These are phyloP conservation scores for Ophiocordyceps polyrhachis-furcata DNA, from an alignment of 2,329 filamentous ascomycete genomes.

Conservation along the genomic window DNA sequence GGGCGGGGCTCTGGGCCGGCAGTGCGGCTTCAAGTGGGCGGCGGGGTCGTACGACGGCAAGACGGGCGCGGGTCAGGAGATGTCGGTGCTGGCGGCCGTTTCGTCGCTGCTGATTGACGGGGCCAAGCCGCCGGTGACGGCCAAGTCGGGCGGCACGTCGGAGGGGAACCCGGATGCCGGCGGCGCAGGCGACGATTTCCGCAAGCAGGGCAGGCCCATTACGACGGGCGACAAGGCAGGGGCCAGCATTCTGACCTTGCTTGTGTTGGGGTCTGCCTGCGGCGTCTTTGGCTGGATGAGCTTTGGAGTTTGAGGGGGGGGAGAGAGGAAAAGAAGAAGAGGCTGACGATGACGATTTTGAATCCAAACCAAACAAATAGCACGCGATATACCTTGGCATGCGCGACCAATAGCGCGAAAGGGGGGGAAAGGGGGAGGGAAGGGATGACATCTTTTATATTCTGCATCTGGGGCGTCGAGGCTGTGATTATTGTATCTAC, in stretches of 20 bases:
- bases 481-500: neutral
- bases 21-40: slow-evolving; percentile 47
- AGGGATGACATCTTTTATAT: neutral
- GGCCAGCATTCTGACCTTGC: slow-evolving; percentile 27
- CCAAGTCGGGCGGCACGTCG: slow-evolving; percentile 30
- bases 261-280: slow-evolving; percentile 21
- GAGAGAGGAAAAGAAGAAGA: neutral
- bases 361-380: neutral
- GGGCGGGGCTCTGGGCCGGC: slow-evolving; percentile 35
- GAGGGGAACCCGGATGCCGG: slow-evolving; percentile 22
- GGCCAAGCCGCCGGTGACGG: slow-evolving; percentile 22
- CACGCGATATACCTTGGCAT: neutral
- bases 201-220: slow-evolving; percentile 11
- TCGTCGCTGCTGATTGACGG: slow-evolving; percentile 26
- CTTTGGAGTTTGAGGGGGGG: neutral
- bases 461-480: neutral
- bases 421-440: neutral
- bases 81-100: slow-evolving; percentile 37
- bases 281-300: slow-evolving; percentile 34
- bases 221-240: slow-evolving; percentile 27
- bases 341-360: neutral
- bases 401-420: neutral
- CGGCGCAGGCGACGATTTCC: slow-evolving; percentile 12
- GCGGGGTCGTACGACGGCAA: slow-evolving; percentile 30
- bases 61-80: slow-evolving; percentile 37